Conservation (phyloP, 148 eudicot species). For the Pouteria glomerata region DNA sequence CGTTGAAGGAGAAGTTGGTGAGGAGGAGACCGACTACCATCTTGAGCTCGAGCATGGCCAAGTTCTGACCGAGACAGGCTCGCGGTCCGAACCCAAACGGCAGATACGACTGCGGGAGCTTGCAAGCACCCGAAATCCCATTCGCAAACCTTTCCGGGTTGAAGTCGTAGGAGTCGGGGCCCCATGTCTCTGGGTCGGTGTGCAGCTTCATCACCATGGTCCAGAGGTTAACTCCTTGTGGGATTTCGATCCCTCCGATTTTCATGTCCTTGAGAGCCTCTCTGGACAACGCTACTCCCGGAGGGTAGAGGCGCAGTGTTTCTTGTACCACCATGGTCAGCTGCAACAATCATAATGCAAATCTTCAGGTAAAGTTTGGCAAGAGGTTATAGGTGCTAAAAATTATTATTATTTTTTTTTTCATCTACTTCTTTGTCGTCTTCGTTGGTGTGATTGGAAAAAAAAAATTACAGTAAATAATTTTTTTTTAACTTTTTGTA, state of each 20-base stretch:
- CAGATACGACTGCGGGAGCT: conserved; percentile 10
- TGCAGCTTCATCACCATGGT: not conserved
- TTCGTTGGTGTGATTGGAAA: too few species aligned
- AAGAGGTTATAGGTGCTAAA: too few species aligned
- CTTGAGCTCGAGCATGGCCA: conserved; percentile 15
- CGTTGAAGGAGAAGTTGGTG: conserved; percentile 5
- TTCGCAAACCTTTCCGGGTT: conserved; percentile 16
- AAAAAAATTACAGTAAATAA: too few species aligned
- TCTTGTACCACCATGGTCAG: conserved; percentile 19
- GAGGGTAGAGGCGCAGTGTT: conserved; percentile 8
- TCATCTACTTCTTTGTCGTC: too few species aligned
- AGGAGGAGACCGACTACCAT: not conserved
- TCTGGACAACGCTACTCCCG: not conserved
- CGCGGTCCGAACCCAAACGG: conserved; percentile 19
- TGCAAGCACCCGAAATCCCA: conserved; percentile 12
- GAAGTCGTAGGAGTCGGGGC: conserved; percentile 8
- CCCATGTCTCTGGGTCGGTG: conserved; percentile 12
- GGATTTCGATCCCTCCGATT: conserved; percentile 10
- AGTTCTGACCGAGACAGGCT: conserved; percentile 12
- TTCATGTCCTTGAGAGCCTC: conserved; percentile 15
- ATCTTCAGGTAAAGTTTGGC: too few species aligned
- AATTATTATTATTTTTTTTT: too few species aligned
- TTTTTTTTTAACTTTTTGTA: too few species aligned
- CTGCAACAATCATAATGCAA: too few species aligned
- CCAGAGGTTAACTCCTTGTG: conserved; percentile 15